A percentile compares a stretch with the other conserved stretches of the same genome.
These are phyloP conservation scores for Rhodotorula kratochvilovae DNA, from an alignment of 768 basidiomycete species.

Conservation along the genomic window DNA sequence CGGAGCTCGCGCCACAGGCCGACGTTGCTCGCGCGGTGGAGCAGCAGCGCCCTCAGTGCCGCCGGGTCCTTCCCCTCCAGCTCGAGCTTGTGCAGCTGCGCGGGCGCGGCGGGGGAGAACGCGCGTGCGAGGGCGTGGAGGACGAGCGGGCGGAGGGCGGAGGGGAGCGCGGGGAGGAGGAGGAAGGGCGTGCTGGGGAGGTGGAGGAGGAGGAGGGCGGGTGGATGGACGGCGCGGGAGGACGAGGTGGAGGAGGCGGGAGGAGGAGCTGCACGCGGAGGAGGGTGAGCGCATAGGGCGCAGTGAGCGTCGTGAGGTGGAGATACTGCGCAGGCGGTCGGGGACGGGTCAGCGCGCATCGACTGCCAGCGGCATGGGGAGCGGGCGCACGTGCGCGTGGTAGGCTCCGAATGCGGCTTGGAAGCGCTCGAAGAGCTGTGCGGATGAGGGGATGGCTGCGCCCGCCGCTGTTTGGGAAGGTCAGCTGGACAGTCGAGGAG, in stretches of 20 bases:
- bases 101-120: neutral
- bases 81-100: neutral
- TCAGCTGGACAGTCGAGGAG: neutral
- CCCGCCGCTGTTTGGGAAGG: slow-evolving; percentile 4
- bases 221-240: neutral
- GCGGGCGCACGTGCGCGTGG: too few relatives aligned
- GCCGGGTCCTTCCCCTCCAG: slow-evolving; percentile 6
- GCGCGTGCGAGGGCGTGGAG: slow-evolving; percentile 4
- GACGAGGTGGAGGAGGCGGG: neutral
- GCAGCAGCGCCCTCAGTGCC: neutral
- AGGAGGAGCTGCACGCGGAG: slow-evolving; percentile 23
- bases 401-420: neutral
- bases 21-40: slow-evolving; percentile 15
- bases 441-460: neutral
- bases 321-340: slow-evolving; percentile 12
- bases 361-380: neutral
- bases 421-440: neutral
- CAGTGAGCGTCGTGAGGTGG: neutral
- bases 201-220: slow-evolving; percentile 12
- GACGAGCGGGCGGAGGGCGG: neutral
- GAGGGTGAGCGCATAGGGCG: neutral
- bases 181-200: slow-evolving; percentile 18
- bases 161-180: slow-evolving; percentile 23
- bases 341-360: neutral
- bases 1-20: slow-evolving; percentile 18